Evolutionary conservation across 2,329 filamentous ascomycete species (phyloP).

Genomic region (Aspergillus niger): DNA sequence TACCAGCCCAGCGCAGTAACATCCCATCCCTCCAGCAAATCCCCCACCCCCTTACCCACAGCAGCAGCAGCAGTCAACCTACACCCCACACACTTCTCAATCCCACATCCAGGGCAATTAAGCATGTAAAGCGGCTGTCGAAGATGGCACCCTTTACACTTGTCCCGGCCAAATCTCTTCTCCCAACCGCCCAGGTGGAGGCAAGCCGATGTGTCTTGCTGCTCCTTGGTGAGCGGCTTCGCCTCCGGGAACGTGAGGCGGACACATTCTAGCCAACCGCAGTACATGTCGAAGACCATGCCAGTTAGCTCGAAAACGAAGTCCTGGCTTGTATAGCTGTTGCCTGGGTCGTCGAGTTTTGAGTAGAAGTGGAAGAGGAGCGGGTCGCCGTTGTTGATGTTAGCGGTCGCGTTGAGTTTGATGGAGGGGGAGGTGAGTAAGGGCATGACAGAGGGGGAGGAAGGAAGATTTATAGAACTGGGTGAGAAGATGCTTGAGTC

Average conservation of each 20-base stretch:
- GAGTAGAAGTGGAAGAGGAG: conserved; percentile 29
- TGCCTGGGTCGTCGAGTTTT: conserved; percentile 25
- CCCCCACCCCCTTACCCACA: neutral
- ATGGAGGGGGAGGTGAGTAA: neutral
- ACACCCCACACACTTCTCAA: conserved; percentile 33
- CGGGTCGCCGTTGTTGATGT: conserved; percentile 10
- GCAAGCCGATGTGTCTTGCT: conserved; percentile 16
- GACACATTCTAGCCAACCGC: conserved; percentile 27
- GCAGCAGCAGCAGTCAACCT: conserved; percentile 23
- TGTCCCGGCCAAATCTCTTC: conserved; percentile 22
- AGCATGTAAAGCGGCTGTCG: conserved; percentile 34
- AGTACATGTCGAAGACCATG: conserved; percentile 31
- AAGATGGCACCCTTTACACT: conserved; percentile 31
- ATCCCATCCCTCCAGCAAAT: no score
- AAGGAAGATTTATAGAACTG: no score
- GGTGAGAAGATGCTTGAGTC: no score
- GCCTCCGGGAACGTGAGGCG: conserved; percentile 23
- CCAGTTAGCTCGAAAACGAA: conserved; percentile 30
- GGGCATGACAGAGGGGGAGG: neutral
- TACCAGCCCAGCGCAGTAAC: no score
- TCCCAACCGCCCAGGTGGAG: conserved; percentile 32
- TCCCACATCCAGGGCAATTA: conserved; percentile 32
- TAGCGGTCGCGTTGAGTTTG: neutral
- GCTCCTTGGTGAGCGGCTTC: neutral
- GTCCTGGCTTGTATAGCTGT: conserved; percentile 28